phyloP scores from a whole-genome alignment of 129 eudicot genomes.

The Tanacetum coccineum region DNA sequence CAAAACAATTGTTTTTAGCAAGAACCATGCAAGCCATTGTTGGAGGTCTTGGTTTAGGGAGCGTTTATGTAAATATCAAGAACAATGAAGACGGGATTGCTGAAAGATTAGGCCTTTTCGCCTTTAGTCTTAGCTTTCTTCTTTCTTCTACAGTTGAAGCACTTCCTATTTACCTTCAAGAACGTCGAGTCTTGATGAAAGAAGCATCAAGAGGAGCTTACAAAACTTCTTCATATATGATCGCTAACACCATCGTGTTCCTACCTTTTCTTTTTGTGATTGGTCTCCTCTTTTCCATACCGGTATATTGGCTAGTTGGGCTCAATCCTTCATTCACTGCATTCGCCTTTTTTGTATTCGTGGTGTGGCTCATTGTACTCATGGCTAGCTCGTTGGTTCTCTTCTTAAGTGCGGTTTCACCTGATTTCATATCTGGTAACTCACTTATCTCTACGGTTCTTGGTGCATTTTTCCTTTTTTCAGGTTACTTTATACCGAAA shows the following conservation, averaged over 20 bases:
- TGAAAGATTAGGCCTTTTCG: conserved; percentile 86
- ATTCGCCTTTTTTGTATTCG: conserved; percentile 61
- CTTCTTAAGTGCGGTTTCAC: conserved; percentile 77
- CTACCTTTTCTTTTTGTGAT: conserved; percentile 74
- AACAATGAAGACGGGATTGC: conserved; percentile 76
- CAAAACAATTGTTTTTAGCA: conserved; percentile 84
- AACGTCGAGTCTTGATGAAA: conserved; percentile 83
- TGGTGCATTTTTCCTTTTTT: conserved; percentile 90
- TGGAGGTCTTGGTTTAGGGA: conserved; percentile 88
- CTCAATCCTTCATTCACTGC: conserved; percentile 66
- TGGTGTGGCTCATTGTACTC: conserved; percentile 83
- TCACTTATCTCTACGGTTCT: conserved; percentile 85
- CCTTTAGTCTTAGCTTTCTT: conserved; percentile 93
- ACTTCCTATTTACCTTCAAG: conserved; percentile 94
- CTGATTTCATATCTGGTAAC: conserved; percentile 91
- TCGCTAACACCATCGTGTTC: conserved; percentile 85
- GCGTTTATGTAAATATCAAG: conserved; percentile 66
- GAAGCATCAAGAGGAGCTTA: conserved; percentile 95
- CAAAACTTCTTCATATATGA: conserved; percentile 79
- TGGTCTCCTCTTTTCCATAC: conserved; percentile 71
- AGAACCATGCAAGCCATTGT: conserved; percentile 93
- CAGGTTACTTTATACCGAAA: conserved; percentile 91
- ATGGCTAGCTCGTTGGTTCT: conserved; percentile 99
- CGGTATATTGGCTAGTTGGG: conserved; percentile 90
- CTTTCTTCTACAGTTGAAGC: conserved; percentile 98